phyloP scores from a whole-genome alignment of 495 filamentous ascomycete genomes.

The Daldinia vernicosa region DNA sequence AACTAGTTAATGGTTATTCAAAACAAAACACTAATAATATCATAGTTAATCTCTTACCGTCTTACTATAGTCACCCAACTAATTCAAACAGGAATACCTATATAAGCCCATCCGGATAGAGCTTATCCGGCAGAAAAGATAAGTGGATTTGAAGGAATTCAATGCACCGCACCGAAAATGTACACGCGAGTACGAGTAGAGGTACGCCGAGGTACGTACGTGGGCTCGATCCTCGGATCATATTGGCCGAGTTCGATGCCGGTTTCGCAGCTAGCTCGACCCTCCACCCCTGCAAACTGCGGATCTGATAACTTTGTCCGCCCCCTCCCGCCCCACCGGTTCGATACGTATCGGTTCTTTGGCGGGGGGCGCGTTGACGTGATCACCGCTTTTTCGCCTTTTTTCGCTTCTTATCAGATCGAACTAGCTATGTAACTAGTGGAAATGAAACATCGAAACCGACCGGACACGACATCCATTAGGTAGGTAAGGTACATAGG shows the following conservation, averaged over 20 bases:
- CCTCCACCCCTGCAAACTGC: conserved; percentile 30
- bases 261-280: conserved; percentile 29
- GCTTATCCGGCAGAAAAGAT: neutral
- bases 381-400: conserved; percentile 34
- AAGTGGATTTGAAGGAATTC: neutral
- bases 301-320: conserved; percentile 47
- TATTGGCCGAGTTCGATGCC: conserved; percentile 26
- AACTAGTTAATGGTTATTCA: neutral
- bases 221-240: conserved; percentile 5
- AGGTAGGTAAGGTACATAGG: too few species aligned
- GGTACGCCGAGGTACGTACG: neutral
- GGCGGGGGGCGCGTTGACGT: conserved; percentile 21
- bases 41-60: neutral
- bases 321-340: conserved; percentile 21
- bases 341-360: conserved; percentile 1
- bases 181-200: conserved; percentile 10
- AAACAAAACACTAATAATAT: neutral
- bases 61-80: neutral
- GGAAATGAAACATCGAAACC: conserved; percentile 21
- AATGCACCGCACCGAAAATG: neutral
- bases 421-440: too few species aligned
- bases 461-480: too few species aligned
- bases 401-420: conserved; percentile 38
- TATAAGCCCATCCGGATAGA: neutral
- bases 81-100: neutral